A percentile compares a stretch with the other conserved stretches of the same genome.
Evolutionary conservation across 169 alveolate genomes (phyloP).

Genomic region (Plasmodium vivax): DNA sequence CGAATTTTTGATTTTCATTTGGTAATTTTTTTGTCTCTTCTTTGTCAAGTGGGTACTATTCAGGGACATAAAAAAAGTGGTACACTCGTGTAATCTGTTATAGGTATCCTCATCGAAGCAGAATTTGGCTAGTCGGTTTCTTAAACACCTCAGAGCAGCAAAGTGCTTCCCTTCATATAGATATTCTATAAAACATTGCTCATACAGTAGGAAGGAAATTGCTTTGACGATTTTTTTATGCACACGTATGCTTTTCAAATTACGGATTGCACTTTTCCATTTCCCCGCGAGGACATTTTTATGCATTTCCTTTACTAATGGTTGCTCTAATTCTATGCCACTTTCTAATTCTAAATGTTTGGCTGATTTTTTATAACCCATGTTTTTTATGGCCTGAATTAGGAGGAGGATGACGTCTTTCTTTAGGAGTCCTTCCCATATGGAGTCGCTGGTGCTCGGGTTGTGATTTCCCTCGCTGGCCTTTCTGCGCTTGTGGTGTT

Average conservation of each 20-base stretch:
- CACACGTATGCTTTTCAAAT: slow-evolving; percentile 68
- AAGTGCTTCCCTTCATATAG: slow-evolving; percentile 73
- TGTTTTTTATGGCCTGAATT: slow-evolving; percentile 62
- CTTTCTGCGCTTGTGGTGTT: neutral
- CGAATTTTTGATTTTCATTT: neutral
- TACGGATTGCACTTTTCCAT: slow-evolving; percentile 73
- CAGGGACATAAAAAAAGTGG: slow-evolving; percentile 45
- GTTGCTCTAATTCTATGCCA: slow-evolving; percentile 73
- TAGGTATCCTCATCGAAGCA: slow-evolving; percentile 70
- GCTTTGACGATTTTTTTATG: slow-evolving; percentile 76
- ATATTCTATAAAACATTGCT: slow-evolving; percentile 80
- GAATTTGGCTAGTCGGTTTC: slow-evolving; percentile 67
- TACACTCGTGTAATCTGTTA: slow-evolving; percentile 57
- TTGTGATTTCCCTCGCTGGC: neutral
- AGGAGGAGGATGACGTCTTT: slow-evolving; percentile 44
- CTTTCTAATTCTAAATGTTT: slow-evolving; percentile 81
- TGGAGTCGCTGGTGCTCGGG: neutral
- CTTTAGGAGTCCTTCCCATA: slow-evolving; percentile 67
- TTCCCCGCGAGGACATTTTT: slow-evolving; percentile 76
- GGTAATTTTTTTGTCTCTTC: neutral
- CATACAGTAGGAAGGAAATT: slow-evolving; percentile 78
- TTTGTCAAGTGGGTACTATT: neutral
- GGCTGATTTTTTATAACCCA: slow-evolving; percentile 72
- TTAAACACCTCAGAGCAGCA: slow-evolving; percentile 78
- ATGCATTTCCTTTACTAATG: slow-evolving; percentile 74